Evolutionary conservation across 495 filamentous ascomycete species (phyloP).

Genomic region (Mytilinidion resinicola): DNA sequence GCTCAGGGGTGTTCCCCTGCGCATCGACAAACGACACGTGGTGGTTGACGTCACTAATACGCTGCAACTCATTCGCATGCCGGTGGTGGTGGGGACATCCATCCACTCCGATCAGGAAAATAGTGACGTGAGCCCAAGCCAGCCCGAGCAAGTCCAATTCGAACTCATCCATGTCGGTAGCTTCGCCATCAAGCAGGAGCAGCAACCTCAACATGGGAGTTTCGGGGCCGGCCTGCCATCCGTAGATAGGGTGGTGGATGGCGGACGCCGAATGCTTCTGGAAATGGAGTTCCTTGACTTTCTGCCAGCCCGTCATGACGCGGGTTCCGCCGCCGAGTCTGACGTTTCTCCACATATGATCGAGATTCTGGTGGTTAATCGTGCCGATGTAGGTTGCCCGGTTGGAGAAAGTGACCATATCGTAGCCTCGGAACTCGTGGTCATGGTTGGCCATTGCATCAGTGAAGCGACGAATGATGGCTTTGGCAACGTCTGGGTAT

Average conservation of each 20-base stretch:
- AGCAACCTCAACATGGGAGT: slow-evolving; percentile 43
- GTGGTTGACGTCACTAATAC: slow-evolving; percentile 44
- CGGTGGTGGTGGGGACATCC: slow-evolving; percentile 46
- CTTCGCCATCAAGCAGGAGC: slow-evolving; percentile 43
- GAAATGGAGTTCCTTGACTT: slow-evolving; percentile 45
- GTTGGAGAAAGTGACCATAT: slow-evolving; percentile 40
- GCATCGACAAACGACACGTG: slow-evolving; percentile 47
- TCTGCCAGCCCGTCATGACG: slow-evolving; percentile 47
- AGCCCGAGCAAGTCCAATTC: slow-evolving; percentile 44
- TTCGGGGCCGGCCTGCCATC: slow-evolving; percentile 45
- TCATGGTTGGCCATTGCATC: slow-evolving; percentile 44
- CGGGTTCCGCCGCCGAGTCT: slow-evolving; percentile 38
- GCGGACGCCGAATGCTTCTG: slow-evolving; percentile 44
- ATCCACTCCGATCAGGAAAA: slow-evolving; percentile 46
- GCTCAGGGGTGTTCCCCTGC: slow-evolving; percentile 44
- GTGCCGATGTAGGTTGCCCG: slow-evolving; percentile 37
- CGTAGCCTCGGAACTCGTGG: slow-evolving; percentile 37
- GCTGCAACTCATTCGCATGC: slow-evolving; percentile 43
- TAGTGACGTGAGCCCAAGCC: slow-evolving; percentile 45
- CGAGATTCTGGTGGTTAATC: slow-evolving; percentile 38
- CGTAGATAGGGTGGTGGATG: slow-evolving; percentile 42
- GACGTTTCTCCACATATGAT: slow-evolving; percentile 37
- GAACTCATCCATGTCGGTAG: slow-evolving; percentile 47
- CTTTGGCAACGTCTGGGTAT: slow-evolving; percentile 38
- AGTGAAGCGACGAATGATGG: slow-evolving; percentile 42